phyloP scores from a whole-genome alignment of 768 basidiomycete species.

The Psilocybe tampanensis region DNA sequence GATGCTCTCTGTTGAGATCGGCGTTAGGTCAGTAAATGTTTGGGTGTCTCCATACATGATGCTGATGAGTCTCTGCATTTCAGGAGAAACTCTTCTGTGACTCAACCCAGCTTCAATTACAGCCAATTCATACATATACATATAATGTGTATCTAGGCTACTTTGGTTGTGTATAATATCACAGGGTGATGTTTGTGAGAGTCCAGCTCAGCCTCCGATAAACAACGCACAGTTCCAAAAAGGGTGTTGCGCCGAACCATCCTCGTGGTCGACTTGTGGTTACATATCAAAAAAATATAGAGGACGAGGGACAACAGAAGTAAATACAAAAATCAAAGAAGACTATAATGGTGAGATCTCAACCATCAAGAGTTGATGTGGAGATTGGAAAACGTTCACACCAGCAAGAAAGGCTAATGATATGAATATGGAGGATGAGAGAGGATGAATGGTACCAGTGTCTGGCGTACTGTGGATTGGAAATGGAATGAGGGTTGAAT shows the following conservation, averaged over 20 bases:
- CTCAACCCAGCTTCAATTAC: background rate
- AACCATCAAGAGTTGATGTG: background rate
- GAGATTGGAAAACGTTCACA: background rate
- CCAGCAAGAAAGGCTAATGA: background rate
- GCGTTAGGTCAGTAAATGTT: conserved; percentile 65
- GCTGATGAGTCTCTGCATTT: conserved; percentile 10
- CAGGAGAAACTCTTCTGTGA: conserved; percentile 49
- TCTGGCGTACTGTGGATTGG: background rate
- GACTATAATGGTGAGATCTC: background rate
- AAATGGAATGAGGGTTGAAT: too few relatives aligned
- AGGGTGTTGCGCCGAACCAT: background rate
- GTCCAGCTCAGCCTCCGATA: too few relatives aligned
- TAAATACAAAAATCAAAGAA: background rate
- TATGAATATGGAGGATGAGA: background rate
- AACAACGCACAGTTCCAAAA: too few relatives aligned
- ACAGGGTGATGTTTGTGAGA: too few relatives aligned
- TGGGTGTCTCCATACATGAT: background rate
- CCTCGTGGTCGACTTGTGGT: too few relatives aligned
- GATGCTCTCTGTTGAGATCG: conserved; percentile 81
- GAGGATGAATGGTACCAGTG: background rate
- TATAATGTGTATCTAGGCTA: too few relatives aligned
- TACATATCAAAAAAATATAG: too few relatives aligned
- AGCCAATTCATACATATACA: background rate
- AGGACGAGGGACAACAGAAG: background rate
- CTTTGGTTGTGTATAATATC: too few relatives aligned